Evolutionary conservation across 2,329 filamentous ascomycete species (phyloP).

Genomic region (Fusarium nelsonii): DNA sequence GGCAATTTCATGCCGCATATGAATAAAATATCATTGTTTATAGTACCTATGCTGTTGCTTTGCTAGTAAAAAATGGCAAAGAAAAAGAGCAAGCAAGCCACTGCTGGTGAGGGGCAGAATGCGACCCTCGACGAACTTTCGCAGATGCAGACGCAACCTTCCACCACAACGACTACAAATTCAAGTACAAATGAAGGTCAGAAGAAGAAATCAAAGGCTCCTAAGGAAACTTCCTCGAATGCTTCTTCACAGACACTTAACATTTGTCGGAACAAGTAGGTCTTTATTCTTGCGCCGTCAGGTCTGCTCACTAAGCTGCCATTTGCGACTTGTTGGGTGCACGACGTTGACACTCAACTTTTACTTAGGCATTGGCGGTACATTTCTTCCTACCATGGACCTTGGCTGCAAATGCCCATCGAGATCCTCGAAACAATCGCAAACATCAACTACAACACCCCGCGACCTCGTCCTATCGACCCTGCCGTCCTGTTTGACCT

Average conservation of each 20-base stretch:
- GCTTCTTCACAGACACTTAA: constrained; percentile 38
- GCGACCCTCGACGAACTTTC: constrained; percentile 18
- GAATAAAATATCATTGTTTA: constrained; percentile 3
- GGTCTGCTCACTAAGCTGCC: constrained; percentile 6
- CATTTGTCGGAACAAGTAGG: constrained; percentile 75
- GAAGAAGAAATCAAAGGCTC: constrained; percentile 31
- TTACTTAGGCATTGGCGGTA: constrained; percentile 80
- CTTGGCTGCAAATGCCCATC: constrained; percentile 83
- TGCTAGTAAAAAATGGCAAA: constrained; percentile 56
- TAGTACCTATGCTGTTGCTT: constrained; percentile 12
- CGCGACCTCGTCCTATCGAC: constrained; percentile 81
- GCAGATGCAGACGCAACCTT: constrained; percentile 24
- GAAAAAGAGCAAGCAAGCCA: constrained; percentile 61
- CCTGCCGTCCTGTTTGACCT: constrained; percentile 86
- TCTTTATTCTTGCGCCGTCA: constrained; percentile 40
- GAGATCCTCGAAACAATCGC: constrained; percentile 84
- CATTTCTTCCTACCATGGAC: constrained; percentile 85
- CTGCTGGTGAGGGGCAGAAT: constrained; percentile 48
- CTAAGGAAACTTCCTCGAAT: constrained; percentile 18
- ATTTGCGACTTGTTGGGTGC: neutral
- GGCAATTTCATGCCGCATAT: neutral
- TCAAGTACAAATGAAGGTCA: constrained; percentile 11
- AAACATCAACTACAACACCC: constrained; percentile 82
- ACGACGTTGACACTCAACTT: constrained; percentile 29
- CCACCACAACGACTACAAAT: constrained; percentile 9